phyloP scores from a whole-genome alignment of 768 basidiomycete species.

The Coprinopsis marcescibilis region DNA sequence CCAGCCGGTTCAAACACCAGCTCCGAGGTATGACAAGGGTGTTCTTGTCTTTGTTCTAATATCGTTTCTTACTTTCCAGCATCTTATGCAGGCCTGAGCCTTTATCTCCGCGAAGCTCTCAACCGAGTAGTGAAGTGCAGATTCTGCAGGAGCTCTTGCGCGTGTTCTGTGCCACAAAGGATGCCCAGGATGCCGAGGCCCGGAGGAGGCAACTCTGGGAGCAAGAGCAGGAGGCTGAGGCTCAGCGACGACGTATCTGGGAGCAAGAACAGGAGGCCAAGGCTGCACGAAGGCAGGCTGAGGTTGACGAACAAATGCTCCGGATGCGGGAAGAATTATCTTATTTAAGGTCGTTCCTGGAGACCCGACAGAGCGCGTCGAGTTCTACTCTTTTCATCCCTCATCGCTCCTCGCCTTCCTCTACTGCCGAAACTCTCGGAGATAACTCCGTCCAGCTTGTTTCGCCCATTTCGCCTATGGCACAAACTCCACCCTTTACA shows the following conservation, averaged over 20 bases:
- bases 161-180: conserved; percentile 49
- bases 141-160: conserved; percentile 57
- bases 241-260: conserved; percentile 36
- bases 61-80: not conserved
- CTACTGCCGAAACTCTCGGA: not conserved
- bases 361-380: no score
- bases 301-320: no score
- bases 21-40: conserved; percentile 1
- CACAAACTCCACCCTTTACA: not conserved
- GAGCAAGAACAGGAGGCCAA: not conserved
- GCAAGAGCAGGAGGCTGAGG: conserved; percentile 58
- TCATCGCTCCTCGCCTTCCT: conserved; percentile 20
- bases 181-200: conserved; percentile 56
- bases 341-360: no score
- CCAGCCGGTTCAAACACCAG: conserved; percentile 24
- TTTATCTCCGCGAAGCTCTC: not conserved
- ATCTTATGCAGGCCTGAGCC: not conserved
- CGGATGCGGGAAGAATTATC: no score
- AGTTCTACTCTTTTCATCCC: conserved; percentile 22
- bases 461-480: conserved; percentile 28
- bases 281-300: no score
- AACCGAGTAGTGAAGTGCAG: conserved; percentile 21
- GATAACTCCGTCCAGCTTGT: conserved; percentile 22
- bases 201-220: conserved; percentile 64
- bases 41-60: conserved; percentile 23